phyloP scores from a whole-genome alignment of 2,329 filamentous ascomycete species.

The Phyllosticta citrichinensis region DNA sequence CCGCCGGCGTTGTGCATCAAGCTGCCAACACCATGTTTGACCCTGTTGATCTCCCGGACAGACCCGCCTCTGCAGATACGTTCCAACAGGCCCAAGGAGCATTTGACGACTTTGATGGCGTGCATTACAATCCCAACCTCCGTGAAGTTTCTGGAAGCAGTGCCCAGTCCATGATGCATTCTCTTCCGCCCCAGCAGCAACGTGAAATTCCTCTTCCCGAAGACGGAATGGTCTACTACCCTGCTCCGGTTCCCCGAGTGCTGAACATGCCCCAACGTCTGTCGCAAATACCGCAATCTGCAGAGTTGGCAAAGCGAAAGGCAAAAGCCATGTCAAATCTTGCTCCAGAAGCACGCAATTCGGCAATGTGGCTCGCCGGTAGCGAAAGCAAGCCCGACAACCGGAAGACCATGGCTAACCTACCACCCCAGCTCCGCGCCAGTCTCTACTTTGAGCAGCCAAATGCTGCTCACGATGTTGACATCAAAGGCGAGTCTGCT shows the following conservation, averaged over 20 bases:
- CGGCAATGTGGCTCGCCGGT: conserved; percentile 36
- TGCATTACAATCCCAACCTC: conserved; percentile 52
- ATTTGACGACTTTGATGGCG: conserved; percentile 75
- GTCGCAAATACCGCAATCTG: conserved; percentile 59
- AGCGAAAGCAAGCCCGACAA: conserved; percentile 14
- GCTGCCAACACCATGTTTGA: conserved; percentile 5
- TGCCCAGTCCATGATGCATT: conserved; percentile 38
- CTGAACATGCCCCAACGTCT: conserved; percentile 84
- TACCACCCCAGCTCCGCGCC: conserved; percentile 82
- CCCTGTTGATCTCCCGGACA: conserved; percentile 24
- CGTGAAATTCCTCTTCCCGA: conserved; percentile 45
- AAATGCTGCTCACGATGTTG: conserved; percentile 43
- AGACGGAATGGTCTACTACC: conserved; percentile 86
- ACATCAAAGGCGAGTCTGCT: conserved; percentile 65
- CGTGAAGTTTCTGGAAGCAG: conserved; percentile 16
- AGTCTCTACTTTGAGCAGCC: conserved; percentile 79
- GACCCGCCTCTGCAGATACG: conserved; percentile 47
- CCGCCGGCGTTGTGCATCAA: neutral
- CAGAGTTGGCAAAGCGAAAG: conserved; percentile 57
- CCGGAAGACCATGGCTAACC: conserved; percentile 32
- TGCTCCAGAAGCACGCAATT: conserved; percentile 43
- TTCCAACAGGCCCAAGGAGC: conserved; percentile 55
- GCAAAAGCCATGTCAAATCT: conserved; percentile 63
- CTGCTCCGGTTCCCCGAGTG: conserved; percentile 86
- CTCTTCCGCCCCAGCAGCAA: conserved; percentile 15